phyloP scores from a whole-genome alignment of 176 grass and related monocot genomes.

The Aegilops umbellulata region DNA sequence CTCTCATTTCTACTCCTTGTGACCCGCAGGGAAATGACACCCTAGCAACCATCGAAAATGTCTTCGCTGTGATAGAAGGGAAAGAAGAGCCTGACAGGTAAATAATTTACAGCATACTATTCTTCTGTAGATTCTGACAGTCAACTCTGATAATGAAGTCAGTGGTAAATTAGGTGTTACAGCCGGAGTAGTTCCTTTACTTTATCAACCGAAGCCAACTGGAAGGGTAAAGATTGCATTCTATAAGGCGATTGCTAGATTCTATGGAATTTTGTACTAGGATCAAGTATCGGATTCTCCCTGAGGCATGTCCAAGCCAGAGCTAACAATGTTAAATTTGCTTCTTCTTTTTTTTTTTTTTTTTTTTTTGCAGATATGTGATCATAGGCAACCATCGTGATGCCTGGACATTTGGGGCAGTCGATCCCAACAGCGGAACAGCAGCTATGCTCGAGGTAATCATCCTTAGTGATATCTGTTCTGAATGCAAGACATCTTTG shows the following conservation, averaged over 20 bases:
- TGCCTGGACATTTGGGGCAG: slow-evolving; percentile 91
- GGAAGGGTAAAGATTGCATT: not conserved
- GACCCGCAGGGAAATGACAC: slow-evolving; percentile 67
- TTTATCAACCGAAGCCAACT: not conserved
- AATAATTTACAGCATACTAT: not conserved
- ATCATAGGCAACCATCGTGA: slow-evolving; percentile 95
- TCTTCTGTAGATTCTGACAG: not conserved
- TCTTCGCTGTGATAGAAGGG: slow-evolving; percentile 85
- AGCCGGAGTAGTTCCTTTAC: no score
- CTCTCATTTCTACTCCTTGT: not conserved
- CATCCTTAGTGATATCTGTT: not conserved
- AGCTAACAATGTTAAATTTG: not conserved
- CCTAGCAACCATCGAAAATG: slow-evolving; percentile 77
- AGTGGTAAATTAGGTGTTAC: not conserved
- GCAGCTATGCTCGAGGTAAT: slow-evolving; percentile 85
- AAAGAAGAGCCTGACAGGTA: slow-evolving; percentile 88
- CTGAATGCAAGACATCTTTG: not conserved
- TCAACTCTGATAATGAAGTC: not conserved
- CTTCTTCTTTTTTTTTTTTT: not conserved
- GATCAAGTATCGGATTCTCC: not conserved
- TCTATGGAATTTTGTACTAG: not conserved
- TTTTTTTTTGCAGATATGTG: slow-evolving; percentile 49
- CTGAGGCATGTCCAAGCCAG: not conserved
- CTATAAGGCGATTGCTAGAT: no score
- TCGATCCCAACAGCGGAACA: slow-evolving; percentile 87